phyloP scores from a whole-genome alignment of 768 basidiomycete genomes.

The Termitomyces sp. region DNA sequence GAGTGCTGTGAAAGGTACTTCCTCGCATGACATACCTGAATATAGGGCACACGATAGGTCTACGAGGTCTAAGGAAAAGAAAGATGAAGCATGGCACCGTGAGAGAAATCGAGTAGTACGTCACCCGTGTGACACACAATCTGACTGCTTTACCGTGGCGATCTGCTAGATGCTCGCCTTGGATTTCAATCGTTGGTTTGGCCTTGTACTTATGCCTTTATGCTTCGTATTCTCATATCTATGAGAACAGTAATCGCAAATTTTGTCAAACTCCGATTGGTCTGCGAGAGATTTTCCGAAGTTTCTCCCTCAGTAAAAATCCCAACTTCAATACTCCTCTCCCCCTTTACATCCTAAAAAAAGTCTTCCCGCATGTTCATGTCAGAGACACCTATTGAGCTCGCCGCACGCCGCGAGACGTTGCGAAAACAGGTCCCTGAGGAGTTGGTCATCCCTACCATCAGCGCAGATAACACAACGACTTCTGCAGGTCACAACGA shows the following conservation, averaged over 20 bases:
- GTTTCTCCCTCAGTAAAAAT: not conserved
- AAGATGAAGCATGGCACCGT: not conserved
- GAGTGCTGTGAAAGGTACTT: not conserved
- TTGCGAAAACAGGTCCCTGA: slow-evolving; percentile 9
- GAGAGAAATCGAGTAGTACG: too few species aligned
- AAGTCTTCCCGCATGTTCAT: not conserved
- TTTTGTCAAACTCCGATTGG: not conserved
- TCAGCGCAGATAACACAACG: not conserved
- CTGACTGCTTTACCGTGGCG: too few species aligned
- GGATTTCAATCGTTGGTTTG: too few species aligned
- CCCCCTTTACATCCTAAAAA: not conserved
- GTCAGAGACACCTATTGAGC: slow-evolving; percentile 7
- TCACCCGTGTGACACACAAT: too few species aligned
- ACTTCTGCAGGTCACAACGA: not conserved
- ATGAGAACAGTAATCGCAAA: too few species aligned
- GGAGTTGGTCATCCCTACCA: not conserved
- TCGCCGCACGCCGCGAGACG: slow-evolving; percentile 5
- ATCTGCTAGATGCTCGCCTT: too few species aligned
- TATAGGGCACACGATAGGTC: not conserved
- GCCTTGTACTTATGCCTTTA: too few species aligned
- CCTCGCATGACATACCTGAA: not conserved
- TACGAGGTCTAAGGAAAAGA: not conserved
- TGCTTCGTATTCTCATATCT: not conserved
- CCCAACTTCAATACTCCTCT: not conserved
- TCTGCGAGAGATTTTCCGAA: not conserved